Evolutionary conservation across 2,329 filamentous ascomycete genomes (phyloP), one percentile per base, ranked within the genome.

Genomic region (Tolypocladium cylindrosporum): DNA sequence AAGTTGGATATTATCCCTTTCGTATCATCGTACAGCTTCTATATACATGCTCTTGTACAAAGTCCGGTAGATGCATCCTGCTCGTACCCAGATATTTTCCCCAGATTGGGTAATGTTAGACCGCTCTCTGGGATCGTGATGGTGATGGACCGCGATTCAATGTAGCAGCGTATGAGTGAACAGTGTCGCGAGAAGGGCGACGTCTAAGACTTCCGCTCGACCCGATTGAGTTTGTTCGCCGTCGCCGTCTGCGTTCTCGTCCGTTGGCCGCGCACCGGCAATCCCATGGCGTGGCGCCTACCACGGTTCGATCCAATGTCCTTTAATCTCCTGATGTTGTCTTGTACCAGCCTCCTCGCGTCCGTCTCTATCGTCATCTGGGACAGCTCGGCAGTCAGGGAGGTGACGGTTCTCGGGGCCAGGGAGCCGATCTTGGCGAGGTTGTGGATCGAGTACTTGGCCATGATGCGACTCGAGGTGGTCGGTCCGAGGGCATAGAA

Each of bases 351-450:
- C 69, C 88, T 83, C 67, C 85, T 80, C 62, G 95, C 80, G 67
- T 97, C 92, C 72, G 89, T 96, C 73, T 97, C 94, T 67, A 97
- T 90, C 60, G 89, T 96, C 90, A 99, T 92, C 57, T 86, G 87
- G 19, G 91, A 90, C 45, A 99, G 79, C 68, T 96, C 90, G 55
- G 88, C 88, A 27, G 89, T 94, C 60, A 99, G 79, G 56, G 89
- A 87, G 56, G 90, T 87, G 64, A 96, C 77, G 60, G 91, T 92
- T 71, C 88, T 86, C 60, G 87, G 84, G 51, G 84, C 80, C 24
- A 99, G 76, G 9, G 84, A 80, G 70, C 89, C 89, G 64, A 97
- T 79, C 68, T 86, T 89, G 63, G 90, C 89, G 58, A 84, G 87
- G 37, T 90, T 87, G 76, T 96, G 90, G 70, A 99, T 95, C 66